Conservation (phyloP, 1,284 basidiomycete genomes). For the Papiliotrema fonsecae region DNA sequence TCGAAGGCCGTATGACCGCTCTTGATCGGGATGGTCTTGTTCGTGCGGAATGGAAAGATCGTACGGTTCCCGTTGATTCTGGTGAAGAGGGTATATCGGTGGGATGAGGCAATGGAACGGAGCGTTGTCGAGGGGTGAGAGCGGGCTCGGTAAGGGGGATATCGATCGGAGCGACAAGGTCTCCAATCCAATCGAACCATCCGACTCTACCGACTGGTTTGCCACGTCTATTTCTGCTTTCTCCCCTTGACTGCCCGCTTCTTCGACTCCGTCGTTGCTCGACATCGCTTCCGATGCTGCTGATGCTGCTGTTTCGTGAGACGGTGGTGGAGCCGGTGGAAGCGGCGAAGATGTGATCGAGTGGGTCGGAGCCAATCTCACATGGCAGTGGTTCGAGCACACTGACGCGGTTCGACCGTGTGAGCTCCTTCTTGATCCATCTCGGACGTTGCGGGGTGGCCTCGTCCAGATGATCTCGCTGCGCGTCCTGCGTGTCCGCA, state of each 20-base stretch:
- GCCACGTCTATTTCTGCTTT: neutral
- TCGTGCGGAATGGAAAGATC: too few species aligned
- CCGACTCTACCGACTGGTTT: neutral
- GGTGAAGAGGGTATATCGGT: neutral
- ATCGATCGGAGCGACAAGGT: conserved; percentile 9
- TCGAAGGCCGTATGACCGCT: too few species aligned
- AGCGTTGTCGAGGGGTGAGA: neutral
- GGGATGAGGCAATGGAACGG: neutral
- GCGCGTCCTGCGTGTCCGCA: neutral
- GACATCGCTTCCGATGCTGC: neutral
- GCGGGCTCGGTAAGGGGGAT: neutral
- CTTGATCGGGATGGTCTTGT: too few species aligned
- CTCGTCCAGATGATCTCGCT: neutral
- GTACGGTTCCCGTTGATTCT: neutral
- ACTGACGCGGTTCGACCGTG: conserved; percentile 1
- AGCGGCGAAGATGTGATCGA: conserved; percentile 6
- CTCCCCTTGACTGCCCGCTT: neutral
- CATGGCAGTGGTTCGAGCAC: conserved; percentile 11
- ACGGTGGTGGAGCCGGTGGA: neutral
- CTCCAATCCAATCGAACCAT: conserved; percentile 9
- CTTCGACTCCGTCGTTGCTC: neutral
- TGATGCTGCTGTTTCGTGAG: neutral
- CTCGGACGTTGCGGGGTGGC: neutral
- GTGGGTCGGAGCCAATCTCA: conserved; percentile 3
- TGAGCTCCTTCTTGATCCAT: neutral